These are phyloP conservation scores for Citrus australasica DNA, from an alignment of 345 rosid species.

Conservation along the genomic window DNA sequence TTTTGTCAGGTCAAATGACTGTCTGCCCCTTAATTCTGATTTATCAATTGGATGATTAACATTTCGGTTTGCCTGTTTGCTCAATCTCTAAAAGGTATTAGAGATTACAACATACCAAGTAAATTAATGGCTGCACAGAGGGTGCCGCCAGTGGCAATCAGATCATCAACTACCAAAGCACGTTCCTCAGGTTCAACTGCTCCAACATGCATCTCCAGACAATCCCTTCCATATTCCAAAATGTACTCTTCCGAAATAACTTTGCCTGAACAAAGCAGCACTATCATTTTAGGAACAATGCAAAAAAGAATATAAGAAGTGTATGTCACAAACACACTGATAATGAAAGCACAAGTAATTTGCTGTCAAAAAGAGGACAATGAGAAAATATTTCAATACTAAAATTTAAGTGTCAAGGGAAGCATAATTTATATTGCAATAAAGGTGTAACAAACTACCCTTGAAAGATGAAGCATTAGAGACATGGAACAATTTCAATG, in stretches of 20 bases:
- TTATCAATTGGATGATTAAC: background rate
- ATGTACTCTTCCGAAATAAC: conserved; percentile 81
- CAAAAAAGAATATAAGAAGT: background rate
- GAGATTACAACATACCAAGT: conserved; percentile 48
- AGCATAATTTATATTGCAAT: background rate
- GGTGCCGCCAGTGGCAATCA: conserved; percentile 96
- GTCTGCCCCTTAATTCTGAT: background rate
- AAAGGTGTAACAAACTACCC: background rate
- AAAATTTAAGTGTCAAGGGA: background rate
- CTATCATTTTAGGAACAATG: background rate
- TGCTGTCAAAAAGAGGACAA: background rate
- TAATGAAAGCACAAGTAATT: background rate
- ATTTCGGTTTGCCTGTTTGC: background rate
- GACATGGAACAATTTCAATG: background rate
- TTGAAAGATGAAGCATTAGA: background rate
- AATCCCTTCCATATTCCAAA: conserved; percentile 85
- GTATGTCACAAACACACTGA: background rate
- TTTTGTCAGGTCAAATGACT: background rate
- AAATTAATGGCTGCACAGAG: conserved; percentile 90
- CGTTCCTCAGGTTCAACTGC: conserved; percentile 74
- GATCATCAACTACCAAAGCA: conserved; percentile 85
- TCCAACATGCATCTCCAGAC: conserved; percentile 94
- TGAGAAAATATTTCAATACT: background rate
- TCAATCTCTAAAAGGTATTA: background rate
- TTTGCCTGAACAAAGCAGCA: conserved; percentile 41